Evolutionary conservation across 1,284 basidiomycete genomes (phyloP).

Genomic region (Hortiboletus rubellus): DNA sequence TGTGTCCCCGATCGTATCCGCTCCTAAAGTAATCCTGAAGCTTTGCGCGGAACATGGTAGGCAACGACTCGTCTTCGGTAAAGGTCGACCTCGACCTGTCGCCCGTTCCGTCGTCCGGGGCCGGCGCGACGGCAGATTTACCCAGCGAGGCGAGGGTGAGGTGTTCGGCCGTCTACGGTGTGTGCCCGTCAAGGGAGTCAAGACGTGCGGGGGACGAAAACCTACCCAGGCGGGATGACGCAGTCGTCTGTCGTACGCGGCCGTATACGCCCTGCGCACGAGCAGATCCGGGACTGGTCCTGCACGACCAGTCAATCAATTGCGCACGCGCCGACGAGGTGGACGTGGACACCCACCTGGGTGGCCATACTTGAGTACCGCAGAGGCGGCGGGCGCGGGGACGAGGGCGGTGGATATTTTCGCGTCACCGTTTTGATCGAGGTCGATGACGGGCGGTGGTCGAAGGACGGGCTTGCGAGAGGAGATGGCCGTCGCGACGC

Average conservation of each 20-base stretch:
- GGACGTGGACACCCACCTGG: constrained; percentile 48
- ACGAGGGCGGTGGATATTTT: constrained; percentile 28
- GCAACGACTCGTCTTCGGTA: constrained; percentile 80
- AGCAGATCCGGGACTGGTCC: constrained; percentile 85
- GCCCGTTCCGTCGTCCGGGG: constrained; percentile 43
- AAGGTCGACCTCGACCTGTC: constrained; percentile 85
- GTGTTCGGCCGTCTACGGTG: constrained; percentile 83
- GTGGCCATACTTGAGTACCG: constrained; percentile 70
- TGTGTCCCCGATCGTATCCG: constrained; percentile 97
- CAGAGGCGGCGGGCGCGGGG: constrained; percentile 20
- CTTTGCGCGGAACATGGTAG: constrained; percentile 79
- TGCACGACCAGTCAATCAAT: constrained; percentile 35
- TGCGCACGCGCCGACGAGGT: neutral
- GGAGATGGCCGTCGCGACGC: constrained; percentile 53
- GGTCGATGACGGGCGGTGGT: constrained; percentile 37
- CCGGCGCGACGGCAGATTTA: constrained; percentile 41
- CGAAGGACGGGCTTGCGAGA: constrained; percentile 27
- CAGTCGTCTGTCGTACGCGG: constrained; percentile 88
- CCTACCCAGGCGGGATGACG: constrained; percentile 92
- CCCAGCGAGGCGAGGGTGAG: constrained; percentile 77
- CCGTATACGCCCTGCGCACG: constrained; percentile 79
- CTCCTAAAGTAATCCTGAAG: constrained; percentile 90
- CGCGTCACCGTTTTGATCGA: constrained; percentile 39
- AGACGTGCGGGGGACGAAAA: constrained; percentile 12
- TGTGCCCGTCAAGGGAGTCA: neutral